Conservation (phyloP, 1,284 basidiomycete species). For the Ceratobasidium sp. region DNA sequence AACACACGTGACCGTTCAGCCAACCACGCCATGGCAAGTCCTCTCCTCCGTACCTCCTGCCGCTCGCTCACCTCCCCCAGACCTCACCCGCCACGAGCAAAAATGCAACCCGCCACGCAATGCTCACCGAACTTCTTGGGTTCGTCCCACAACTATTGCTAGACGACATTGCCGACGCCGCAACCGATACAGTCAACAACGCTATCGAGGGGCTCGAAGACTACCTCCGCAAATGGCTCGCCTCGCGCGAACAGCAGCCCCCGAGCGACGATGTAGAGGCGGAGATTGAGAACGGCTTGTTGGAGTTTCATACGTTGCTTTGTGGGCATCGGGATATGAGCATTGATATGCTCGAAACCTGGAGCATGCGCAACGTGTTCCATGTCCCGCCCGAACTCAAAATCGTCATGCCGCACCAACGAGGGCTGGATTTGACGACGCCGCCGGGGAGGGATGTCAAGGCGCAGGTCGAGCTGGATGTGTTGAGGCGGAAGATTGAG, state of each 20-base stretch:
- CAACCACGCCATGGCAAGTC: slow-evolving; percentile 3
- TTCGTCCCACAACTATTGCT: slow-evolving; percentile 49
- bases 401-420: slow-evolving; percentile 48
- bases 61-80: background rate
- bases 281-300: slow-evolving; percentile 44
- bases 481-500: slow-evolving; percentile 45
- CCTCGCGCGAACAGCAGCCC: slow-evolving; percentile 31
- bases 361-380: slow-evolving; percentile 49
- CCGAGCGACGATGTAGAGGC: slow-evolving; percentile 28
- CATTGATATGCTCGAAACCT: slow-evolving; percentile 49
- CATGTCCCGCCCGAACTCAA: slow-evolving; percentile 41
- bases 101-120: slow-evolving; percentile 30
- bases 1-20: background rate
- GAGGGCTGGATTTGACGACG: slow-evolving; percentile 44
- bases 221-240: slow-evolving; percentile 47
- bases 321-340: slow-evolving; percentile 48
- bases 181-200: slow-evolving; percentile 46
- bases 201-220: slow-evolving; percentile 48
- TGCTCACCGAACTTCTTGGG: slow-evolving; percentile 48
- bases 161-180: slow-evolving; percentile 48
- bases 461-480: slow-evolving; percentile 44
- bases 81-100: slow-evolving; percentile 5
- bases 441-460: slow-evolving; percentile 45
- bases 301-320: slow-evolving; percentile 48
- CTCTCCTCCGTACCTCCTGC: background rate